phyloP scores from a whole-genome alignment of 1,284 basidiomycete species.

The Ustilago loliicola region DNA sequence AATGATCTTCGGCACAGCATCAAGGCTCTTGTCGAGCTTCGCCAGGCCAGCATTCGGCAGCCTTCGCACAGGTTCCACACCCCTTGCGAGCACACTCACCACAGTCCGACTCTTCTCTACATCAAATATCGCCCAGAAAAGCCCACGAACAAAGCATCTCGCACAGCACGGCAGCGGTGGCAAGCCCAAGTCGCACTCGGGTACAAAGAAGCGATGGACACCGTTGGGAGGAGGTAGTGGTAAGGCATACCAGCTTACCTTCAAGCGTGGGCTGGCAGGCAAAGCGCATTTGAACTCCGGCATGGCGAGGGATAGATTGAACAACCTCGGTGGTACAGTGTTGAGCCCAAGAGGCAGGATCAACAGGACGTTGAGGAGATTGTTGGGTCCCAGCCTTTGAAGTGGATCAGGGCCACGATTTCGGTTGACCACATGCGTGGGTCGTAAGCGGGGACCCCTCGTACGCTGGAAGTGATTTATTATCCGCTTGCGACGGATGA shows the following conservation, averaged over 20 bases:
- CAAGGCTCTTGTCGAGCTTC: slow-evolving; percentile 29
- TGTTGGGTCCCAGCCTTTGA: slow-evolving; percentile 58
- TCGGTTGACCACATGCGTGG: background rate
- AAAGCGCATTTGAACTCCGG: slow-evolving; percentile 63
- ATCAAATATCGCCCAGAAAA: slow-evolving; percentile 12
- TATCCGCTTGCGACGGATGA: no score
- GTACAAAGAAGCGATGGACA: slow-evolving; percentile 62
- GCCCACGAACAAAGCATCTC: slow-evolving; percentile 46
- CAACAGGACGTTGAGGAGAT: slow-evolving; percentile 54
- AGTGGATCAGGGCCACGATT: background rate
- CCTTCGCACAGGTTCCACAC: slow-evolving; percentile 17
- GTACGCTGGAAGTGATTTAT: background rate
- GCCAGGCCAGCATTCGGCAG: slow-evolving; percentile 21
- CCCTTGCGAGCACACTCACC: background rate
- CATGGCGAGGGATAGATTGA: slow-evolving; percentile 60
- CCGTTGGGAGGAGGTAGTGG: slow-evolving; percentile 54
- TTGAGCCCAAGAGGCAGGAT: slow-evolving; percentile 52
- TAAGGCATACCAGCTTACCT: slow-evolving; percentile 48
- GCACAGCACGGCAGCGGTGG: slow-evolving; percentile 49
- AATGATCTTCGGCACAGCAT: slow-evolving; percentile 33
- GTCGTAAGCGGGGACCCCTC: background rate
- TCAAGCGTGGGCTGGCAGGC: slow-evolving; percentile 56
- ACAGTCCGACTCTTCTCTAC: slow-evolving; percentile 25
- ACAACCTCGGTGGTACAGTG: slow-evolving; percentile 52
- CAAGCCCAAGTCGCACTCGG: slow-evolving; percentile 61